Conservation (phyloP, 164 flowering plant species). For the Liriodendron chinense region DNA sequence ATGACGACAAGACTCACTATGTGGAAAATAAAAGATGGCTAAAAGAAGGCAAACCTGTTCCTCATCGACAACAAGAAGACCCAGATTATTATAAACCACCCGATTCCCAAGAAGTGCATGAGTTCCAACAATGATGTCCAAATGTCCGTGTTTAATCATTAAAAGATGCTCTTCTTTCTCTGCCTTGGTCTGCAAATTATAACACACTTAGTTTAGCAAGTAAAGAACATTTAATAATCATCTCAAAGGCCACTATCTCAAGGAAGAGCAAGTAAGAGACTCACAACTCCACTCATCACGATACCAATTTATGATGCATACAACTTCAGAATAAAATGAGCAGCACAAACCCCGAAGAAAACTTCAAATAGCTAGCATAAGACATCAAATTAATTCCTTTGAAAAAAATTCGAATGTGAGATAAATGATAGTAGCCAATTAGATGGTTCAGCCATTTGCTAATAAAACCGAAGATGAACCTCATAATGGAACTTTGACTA, state of each 20-base stretch:
- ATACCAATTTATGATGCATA: background rate
- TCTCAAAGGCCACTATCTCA: background rate
- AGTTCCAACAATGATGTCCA: conserved; percentile 91
- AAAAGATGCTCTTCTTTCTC: conserved; percentile 75
- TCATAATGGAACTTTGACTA: no score
- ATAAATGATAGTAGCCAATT: no score
- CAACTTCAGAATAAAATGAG: conserved; percentile 1
- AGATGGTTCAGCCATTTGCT: no score
- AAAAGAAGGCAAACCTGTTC: conserved; percentile 68
- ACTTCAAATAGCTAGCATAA: background rate
- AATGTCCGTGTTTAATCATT: conserved; percentile 75
- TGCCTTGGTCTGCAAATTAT: conserved; percentile 65
- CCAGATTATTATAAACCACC: conserved; percentile 85
- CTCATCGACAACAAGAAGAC: conserved; percentile 95
- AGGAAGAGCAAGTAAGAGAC: background rate
- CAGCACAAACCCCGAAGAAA: background rate
- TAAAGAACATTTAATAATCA: no score
- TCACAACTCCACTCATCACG: background rate
- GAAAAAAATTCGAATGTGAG: no score
- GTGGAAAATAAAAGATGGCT: background rate
- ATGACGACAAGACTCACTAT: background rate
- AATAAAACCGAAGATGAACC: no score
- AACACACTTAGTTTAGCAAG: conserved; percentile 12
- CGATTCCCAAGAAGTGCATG: conserved; percentile 94
- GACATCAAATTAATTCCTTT: no score